Percentiles rank a stretch among this genome's conserved stretches.
These are phyloP conservation scores for Priceomyces haplophilus DNA, from an alignment of 805 yeast genomes.

Conservation along the genomic window DNA sequence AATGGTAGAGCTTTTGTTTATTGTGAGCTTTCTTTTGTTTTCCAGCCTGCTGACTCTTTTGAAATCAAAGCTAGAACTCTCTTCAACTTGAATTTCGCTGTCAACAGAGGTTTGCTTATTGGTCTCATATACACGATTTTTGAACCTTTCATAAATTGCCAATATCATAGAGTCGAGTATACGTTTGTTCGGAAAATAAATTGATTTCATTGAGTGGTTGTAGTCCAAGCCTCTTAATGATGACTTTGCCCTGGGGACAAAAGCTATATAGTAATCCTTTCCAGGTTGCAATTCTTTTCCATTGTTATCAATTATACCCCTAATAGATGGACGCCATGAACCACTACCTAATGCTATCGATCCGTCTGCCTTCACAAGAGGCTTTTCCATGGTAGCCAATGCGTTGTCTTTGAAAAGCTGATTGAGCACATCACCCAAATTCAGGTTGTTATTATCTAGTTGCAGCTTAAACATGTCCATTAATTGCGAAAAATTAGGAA, in stretches of 20 bases:
- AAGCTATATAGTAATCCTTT: conserved; percentile 7
- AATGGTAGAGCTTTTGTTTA: conserved; percentile 3
- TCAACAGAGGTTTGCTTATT: neutral
- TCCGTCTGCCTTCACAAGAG: conserved; percentile 5
- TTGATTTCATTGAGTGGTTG: neutral
- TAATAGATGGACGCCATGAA: conserved; percentile 8
- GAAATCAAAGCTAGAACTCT: neutral
- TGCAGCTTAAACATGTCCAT: conserved; percentile 11
- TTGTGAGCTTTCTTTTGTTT: neutral
- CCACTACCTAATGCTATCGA: conserved; percentile 9
- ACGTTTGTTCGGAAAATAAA: conserved; percentile 11
- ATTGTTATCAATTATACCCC: conserved; percentile 11
- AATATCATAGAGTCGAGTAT: conserved; percentile 1
- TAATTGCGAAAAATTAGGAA: conserved; percentile 17
- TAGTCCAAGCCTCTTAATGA: conserved; percentile 13
- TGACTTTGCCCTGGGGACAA: conserved; percentile 11
- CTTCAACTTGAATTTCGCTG: neutral
- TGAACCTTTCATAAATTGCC: conserved; percentile 9
- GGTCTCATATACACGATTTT: neutral
- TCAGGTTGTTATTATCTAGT: conserved; percentile 2
- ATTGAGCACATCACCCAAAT: conserved; percentile 7
- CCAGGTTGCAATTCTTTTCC: conserved; percentile 2
- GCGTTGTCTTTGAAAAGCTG: conserved; percentile 13
- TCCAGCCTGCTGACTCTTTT: neutral
- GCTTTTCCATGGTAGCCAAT: conserved; percentile 8